phyloP scores from a whole-genome alignment of 345 rosid genomes.

The Kandelia obovata region DNA sequence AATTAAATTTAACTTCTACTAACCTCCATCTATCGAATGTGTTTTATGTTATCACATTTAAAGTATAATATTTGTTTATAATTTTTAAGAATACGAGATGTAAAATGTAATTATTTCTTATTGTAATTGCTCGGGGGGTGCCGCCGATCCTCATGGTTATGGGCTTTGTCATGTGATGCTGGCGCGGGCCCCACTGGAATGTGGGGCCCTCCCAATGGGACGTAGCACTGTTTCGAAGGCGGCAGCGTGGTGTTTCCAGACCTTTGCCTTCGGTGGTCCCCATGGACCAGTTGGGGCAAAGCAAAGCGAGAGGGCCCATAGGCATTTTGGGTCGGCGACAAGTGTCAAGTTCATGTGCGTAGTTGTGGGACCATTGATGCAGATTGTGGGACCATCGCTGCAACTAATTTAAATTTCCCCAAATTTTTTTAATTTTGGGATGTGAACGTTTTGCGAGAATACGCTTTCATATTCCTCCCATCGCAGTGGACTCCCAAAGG shows the following conservation, averaged over 20 bases:
- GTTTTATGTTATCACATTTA: no score
- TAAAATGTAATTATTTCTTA: no score
- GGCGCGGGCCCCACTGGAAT: constrained; percentile 32
- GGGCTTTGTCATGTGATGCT: constrained; percentile 29
- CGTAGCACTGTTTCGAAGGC: constrained; percentile 44
- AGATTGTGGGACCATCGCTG: no score
- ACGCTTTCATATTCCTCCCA: background rate
- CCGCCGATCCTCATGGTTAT: no score
- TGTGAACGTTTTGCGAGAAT: background rate
- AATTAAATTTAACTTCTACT: no score
- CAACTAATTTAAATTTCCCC: background rate
- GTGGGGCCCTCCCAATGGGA: constrained; percentile 17
- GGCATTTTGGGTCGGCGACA: constrained; percentile 13
- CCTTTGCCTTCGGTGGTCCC: constrained; percentile 40
- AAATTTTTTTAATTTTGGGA: background rate
- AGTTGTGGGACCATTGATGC: background rate
- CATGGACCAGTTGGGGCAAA: constrained; percentile 13
- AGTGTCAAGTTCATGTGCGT: constrained; percentile 23
- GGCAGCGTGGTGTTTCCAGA: constrained; percentile 52
- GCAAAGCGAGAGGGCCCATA: constrained; percentile 6
- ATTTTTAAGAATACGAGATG: no score
- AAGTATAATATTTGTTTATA: no score
- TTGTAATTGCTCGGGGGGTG: no score
- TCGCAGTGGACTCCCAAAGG: background rate
- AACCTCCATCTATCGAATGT: no score